Percentiles rank a stretch among this genome's conserved stretches.
Evolutionary conservation across 2,329 filamentous ascomycete species (phyloP).

Genomic region (Verticillium nubilum): DNA sequence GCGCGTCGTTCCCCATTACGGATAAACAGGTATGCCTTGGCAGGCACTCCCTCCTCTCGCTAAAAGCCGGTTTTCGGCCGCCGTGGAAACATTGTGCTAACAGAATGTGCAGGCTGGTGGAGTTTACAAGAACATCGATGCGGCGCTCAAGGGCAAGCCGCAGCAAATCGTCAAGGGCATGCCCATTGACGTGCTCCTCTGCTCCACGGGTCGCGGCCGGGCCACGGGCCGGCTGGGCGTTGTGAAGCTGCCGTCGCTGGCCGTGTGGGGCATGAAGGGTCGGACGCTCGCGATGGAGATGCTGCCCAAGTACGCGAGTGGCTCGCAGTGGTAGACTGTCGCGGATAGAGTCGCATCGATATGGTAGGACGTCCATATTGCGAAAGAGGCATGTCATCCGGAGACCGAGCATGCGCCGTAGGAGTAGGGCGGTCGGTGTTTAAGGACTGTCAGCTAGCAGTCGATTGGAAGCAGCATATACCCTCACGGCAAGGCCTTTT

Average conservation of each 20-base stretch:
- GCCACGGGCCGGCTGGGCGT: conserved; percentile 42
- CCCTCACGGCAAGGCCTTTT: not conserved
- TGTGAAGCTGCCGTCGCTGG: conserved; percentile 43
- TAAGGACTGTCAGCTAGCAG: not conserved
- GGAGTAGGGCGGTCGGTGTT: too few species aligned
- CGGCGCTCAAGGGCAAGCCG: conserved; percentile 36
- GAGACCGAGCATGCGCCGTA: too few species aligned
- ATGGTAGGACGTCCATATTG: not conserved
- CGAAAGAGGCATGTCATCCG: not conserved
- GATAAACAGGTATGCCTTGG: conserved; percentile 42
- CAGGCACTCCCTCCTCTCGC: not conserved
- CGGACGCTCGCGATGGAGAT: conserved; percentile 41
- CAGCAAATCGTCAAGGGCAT: conserved; percentile 39
- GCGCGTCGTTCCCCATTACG: conserved; percentile 54
- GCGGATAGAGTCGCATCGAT: not conserved
- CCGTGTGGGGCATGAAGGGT: conserved; percentile 47
- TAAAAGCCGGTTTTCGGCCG: not conserved
- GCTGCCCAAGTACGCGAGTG: conserved; percentile 39
- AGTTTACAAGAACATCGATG: conserved; percentile 49
- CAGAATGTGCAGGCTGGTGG: conserved; percentile 32
- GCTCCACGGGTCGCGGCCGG: conserved; percentile 42
- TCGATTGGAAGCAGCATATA: not conserved
- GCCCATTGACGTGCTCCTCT: conserved; percentile 42
- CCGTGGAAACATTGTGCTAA: not conserved
- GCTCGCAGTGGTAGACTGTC: conserved; percentile 36